Conservation (phyloP, 768 basidiomycete species). For the Hypholoma sublateritium region DNA sequence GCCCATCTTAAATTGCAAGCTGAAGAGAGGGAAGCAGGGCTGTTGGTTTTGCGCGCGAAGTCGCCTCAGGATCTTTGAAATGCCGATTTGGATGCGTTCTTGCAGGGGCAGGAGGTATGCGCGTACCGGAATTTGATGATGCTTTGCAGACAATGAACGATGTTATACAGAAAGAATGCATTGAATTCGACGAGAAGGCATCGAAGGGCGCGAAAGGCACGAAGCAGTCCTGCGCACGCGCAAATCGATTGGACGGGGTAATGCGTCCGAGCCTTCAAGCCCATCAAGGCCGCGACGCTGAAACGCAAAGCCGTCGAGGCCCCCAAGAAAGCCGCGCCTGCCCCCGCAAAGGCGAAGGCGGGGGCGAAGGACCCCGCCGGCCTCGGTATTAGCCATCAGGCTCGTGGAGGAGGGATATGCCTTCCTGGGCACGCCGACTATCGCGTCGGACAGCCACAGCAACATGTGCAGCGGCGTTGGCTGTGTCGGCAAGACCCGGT, state of each 20-base stretch:
- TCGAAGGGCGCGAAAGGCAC: slow-evolving; percentile 45
- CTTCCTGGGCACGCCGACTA: slow-evolving; percentile 92
- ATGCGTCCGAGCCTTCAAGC: slow-evolving; percentile 41
- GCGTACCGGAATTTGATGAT: slow-evolving; percentile 12
- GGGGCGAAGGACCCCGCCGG: slow-evolving; percentile 74
- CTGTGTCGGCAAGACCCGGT: slow-evolving; percentile 97
- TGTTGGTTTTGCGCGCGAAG: slow-evolving; percentile 73
- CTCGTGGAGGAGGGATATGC: slow-evolving; percentile 99
- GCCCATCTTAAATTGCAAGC: slow-evolving; percentile 81
- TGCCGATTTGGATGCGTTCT: slow-evolving; percentile 80
- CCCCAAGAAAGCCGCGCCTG: slow-evolving; percentile 13
- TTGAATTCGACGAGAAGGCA: slow-evolving; percentile 44
- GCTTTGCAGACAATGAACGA: background rate
- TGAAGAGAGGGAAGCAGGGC: slow-evolving; percentile 77
- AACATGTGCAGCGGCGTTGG: slow-evolving; percentile 99
- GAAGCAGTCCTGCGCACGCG: slow-evolving; percentile 44
- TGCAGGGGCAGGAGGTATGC: slow-evolving; percentile 82
- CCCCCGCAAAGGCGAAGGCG: slow-evolving; percentile 17
- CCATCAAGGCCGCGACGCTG: slow-evolving; percentile 40
- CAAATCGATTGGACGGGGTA: slow-evolving; percentile 43
- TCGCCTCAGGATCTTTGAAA: slow-evolving; percentile 89
- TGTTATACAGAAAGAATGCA: slow-evolving; percentile 39
- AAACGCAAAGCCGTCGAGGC: slow-evolving; percentile 38
- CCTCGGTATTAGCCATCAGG: slow-evolving; percentile 95
- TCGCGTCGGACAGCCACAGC: slow-evolving; percentile 94